Conservation (phyloP, 2,329 filamentous ascomycete genomes). For the Alternaria solani region DNA sequence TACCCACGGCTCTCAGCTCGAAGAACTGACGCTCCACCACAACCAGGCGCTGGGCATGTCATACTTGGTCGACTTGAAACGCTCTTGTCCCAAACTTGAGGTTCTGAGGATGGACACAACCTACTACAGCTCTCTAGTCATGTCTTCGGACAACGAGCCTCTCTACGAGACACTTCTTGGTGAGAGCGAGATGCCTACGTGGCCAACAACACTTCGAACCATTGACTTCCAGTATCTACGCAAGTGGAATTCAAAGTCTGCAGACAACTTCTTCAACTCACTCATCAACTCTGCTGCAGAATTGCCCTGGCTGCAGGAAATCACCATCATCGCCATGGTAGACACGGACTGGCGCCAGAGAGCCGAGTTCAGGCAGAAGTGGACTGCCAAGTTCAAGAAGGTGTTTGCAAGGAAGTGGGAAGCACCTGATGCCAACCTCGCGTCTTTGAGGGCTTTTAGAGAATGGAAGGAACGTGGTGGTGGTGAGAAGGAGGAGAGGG, state of each 20-base stretch:
- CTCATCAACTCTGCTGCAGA: conserved; percentile 74
- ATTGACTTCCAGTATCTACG: conserved; percentile 81
- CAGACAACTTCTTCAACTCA: conserved; percentile 80
- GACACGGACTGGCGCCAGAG: conserved; percentile 82
- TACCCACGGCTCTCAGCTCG: conserved; percentile 72
- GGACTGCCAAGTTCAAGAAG: conserved; percentile 73
- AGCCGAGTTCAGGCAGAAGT: conserved; percentile 78
- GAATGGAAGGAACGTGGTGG: conserved; percentile 46
- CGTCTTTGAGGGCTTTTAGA: conserved; percentile 54
- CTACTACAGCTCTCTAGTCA: conserved; percentile 75
- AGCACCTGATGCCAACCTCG: conserved; percentile 55
- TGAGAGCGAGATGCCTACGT: conserved; percentile 72
- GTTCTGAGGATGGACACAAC: conserved; percentile 79
- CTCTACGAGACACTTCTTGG: conserved; percentile 73
- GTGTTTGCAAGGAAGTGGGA: conserved; percentile 67
- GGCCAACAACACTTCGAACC: conserved; percentile 75
- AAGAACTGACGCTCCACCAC: conserved; percentile 74
- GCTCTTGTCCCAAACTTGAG: conserved; percentile 74
- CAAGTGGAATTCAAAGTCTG: conserved; percentile 73
- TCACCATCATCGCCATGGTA: conserved; percentile 76
- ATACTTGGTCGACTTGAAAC: conserved; percentile 73
- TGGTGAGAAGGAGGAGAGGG: conserved; percentile 12
- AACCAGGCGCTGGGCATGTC: conserved; percentile 80
- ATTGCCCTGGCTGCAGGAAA: conserved; percentile 71
- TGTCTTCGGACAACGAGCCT: conserved; percentile 76